These are phyloP conservation scores for Scheffersomyces amazonensis DNA, from an alignment of 805 yeast species.

Conservation along the genomic window DNA sequence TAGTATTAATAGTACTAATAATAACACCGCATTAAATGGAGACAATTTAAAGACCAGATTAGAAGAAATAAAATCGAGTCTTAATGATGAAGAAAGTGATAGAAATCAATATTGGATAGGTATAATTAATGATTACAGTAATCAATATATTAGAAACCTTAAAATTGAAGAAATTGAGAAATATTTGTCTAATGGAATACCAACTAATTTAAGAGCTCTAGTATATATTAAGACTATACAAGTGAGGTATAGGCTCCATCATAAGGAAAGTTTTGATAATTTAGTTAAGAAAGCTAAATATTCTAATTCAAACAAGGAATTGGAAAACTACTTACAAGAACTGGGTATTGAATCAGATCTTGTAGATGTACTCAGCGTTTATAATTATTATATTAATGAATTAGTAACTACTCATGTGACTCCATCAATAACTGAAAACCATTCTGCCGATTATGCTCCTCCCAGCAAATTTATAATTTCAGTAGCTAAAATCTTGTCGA, in stretches of 20 bases:
- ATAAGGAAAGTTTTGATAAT: slow-evolving; percentile 25
- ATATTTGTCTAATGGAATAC: slow-evolving; percentile 26
- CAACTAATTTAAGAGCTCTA: slow-evolving; percentile 24
- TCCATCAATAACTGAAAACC: slow-evolving; percentile 7
- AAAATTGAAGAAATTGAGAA: slow-evolving; percentile 14
- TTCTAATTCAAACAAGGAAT: slow-evolving; percentile 5
- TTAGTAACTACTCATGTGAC: slow-evolving; percentile 13
- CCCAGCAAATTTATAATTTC: slow-evolving; percentile 19
- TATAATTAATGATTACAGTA: slow-evolving; percentile 5
- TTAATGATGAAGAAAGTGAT: not conserved
- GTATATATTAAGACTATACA: slow-evolving; percentile 32
- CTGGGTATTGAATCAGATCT: slow-evolving; percentile 13
- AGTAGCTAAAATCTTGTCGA: slow-evolving; percentile 15
- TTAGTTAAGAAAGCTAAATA: slow-evolving; percentile 24
- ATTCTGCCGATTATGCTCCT: slow-evolving; percentile 6
- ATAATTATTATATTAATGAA: slow-evolving; percentile 28
- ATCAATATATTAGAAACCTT: slow-evolving; percentile 3
- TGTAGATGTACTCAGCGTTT: slow-evolving; percentile 27
- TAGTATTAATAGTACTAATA: slow-evolving; percentile 3
- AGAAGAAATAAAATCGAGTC: slow-evolving; percentile 1
- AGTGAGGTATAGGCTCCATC: slow-evolving; percentile 24
- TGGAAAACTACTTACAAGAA: slow-evolving; percentile 14
- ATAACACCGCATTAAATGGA: no score
- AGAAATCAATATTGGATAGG: slow-evolving; percentile 6
- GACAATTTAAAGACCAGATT: slow-evolving; percentile 8